A percentile compares a stretch with the other conserved stretches of the same genome.
Evolutionary conservation across 352 stramenopile genomes (phyloP).

Genomic region (Sclerospora graminicola): DNA sequence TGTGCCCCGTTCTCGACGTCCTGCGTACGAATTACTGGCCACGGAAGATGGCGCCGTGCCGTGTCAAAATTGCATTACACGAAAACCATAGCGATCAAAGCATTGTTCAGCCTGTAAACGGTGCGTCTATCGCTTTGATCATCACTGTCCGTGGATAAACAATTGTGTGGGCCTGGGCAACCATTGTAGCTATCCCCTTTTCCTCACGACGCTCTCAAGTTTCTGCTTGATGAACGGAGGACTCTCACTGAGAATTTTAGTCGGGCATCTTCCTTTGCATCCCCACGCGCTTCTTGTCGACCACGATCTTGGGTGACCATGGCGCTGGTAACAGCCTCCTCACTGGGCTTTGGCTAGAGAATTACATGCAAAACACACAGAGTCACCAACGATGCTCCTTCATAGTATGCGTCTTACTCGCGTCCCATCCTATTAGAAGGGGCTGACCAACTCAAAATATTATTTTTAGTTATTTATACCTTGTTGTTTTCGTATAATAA

Average conservation of each 20-base stretch:
- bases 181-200: constrained; percentile 60
- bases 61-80: constrained; percentile 68
- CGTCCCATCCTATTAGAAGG: constrained; percentile 43
- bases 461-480: too few relatives aligned
- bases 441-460: too few relatives aligned
- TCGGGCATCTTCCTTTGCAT: constrained; percentile 32
- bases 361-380: constrained; percentile 1
- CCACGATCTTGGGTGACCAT: constrained; percentile 6
- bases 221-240: constrained; percentile 42
- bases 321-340: constrained; percentile 17
- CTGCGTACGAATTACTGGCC: constrained; percentile 58
- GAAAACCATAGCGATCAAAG: constrained; percentile 68
- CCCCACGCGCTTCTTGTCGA: constrained; percentile 1
- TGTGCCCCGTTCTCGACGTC: constrained; percentile 44
- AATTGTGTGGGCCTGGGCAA: constrained; percentile 75
- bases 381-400: constrained; percentile 33
- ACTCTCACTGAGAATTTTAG: constrained; percentile 39
- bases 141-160: constrained; percentile 83
- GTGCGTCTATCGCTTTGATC: constrained; percentile 75
- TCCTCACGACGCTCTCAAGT: constrained; percentile 33
- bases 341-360: constrained; percentile 13
- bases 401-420: too few relatives aligned
- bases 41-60: constrained; percentile 50
- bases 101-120: constrained; percentile 71
- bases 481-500: too few relatives aligned